Base-by-base conservation (phyloP, 352 stramenopile species). In the Pythium phragmiticola region DNA sequence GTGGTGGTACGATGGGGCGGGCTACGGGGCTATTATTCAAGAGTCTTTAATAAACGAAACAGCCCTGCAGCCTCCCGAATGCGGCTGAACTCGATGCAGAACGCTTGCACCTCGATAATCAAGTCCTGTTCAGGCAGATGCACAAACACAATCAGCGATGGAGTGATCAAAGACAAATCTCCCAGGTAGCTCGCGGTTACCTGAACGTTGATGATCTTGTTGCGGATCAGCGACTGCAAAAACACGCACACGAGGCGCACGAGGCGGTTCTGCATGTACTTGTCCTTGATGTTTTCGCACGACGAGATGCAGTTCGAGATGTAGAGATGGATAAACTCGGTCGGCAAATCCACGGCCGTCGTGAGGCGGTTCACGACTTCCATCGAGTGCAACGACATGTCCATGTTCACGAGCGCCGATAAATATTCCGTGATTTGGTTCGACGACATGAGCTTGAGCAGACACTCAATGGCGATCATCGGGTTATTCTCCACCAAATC, bases 311-410 rank as follows among this genome's bases (percentile, higher is more conserved):
- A 99, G 77, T 98, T 99, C 23, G 91, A 98, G 75, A 99, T 99
- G 77, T 98, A 99, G 69, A 99, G 72, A 72, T 99, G 96, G 56
- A 99, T 98, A 71, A 99, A 99, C 77, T 99, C 96, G 8, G 95
- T 97, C 65, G 97, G 96, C 51, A 98, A 72, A 67, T 96, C 82
- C 46, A 97, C 89, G n/a, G 83, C 83, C 36, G 91, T 97, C 23
- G 91, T 98, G 48, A 98, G 65, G 36, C 91, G 88, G 74, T 98
- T 98, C 77, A 98, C 92, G 23, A 98, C 92, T 73, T 99, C 97
- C 97, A 99, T 99, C 60, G 89, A 98, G 74, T 99, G 96, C 17
- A 99, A 83, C 36, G 89, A 98, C 96, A 99, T 99, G 68, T 99
- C 96, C 97, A 99, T 99, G 63, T 97, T 97, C 60, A 99, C 96